Evolutionary conservation across 164 flowering plant species (phyloP).

Genomic region (Chimonanthus salicifolius): DNA sequence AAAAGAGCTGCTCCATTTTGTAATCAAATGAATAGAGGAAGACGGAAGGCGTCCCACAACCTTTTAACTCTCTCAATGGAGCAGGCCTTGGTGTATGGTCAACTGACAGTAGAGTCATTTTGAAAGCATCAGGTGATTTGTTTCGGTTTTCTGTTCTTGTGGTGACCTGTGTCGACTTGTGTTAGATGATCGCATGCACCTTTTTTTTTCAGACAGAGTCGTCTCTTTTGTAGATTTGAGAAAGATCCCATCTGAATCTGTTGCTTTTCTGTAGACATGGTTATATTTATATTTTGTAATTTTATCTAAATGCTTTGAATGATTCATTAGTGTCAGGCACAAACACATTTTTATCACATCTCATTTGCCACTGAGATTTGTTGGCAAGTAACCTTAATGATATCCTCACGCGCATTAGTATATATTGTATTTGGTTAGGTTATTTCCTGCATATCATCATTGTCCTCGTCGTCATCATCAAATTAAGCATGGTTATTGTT

Average conservation of each 20-base stretch:
- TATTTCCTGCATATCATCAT: too few species aligned
- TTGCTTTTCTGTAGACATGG: neutral
- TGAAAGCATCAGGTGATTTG: conserved; percentile 25
- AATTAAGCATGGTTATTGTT: too few species aligned
- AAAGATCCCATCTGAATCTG: neutral
- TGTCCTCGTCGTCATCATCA: too few species aligned
- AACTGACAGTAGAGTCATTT: conserved; percentile 27
- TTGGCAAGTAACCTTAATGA: too few species aligned
- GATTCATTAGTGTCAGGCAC: too few species aligned
- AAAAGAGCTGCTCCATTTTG: conserved; percentile 68
- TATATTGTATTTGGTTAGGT: too few species aligned
- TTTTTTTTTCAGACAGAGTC: neutral
- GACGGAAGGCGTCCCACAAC: conserved; percentile 14
- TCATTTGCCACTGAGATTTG: too few species aligned
- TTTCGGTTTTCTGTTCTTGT: conserved; percentile 17
- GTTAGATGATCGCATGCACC: neutral
- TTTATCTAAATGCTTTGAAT: too few species aligned
- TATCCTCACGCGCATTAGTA: too few species aligned
- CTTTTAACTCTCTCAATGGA: conserved; percentile 13
- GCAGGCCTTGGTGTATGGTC: conserved; percentile 28
- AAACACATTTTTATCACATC: too few species aligned
- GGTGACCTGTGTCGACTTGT: conserved; percentile 23
- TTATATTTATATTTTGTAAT: too few species aligned
- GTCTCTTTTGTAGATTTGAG: neutral
- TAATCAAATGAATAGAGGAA: conserved; percentile 25